Conservation (phyloP, 163 green algal genomes). For the Prototheca cutis region DNA sequence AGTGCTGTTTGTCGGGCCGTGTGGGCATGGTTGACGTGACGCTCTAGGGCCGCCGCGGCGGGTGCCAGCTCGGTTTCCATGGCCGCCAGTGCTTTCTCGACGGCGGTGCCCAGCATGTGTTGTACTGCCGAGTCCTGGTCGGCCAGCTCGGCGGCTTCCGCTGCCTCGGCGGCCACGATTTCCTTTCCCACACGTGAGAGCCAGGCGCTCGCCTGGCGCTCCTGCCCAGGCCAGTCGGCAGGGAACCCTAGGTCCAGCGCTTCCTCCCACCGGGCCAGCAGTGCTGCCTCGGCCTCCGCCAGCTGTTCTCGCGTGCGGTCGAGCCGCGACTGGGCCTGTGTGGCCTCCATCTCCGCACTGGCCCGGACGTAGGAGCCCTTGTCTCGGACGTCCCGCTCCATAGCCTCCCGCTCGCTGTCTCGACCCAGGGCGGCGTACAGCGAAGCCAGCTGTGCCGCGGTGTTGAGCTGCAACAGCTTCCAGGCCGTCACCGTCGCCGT, state of each 20-base stretch:
- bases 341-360: constrained; percentile 12
- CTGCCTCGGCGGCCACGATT: not conserved
- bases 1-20: too few relatives aligned
- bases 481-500: constrained; percentile 39
- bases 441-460: constrained; percentile 17
- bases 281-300: not conserved
- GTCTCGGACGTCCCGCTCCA: not conserved
- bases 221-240: not conserved
- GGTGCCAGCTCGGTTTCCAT: constrained; percentile 11
- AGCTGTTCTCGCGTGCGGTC: constrained; percentile 2
- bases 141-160: constrained; percentile 16
- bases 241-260: not conserved
- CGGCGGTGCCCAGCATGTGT: constrained; percentile 15
- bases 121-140: constrained; percentile 13
- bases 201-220: not conserved
- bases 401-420: constrained; percentile 3
- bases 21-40: not conserved
- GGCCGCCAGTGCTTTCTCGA: constrained; percentile 9
- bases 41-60: constrained; percentile 13
- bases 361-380: constrained; percentile 22
- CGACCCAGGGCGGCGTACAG: constrained; percentile 12
- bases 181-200: constrained; percentile 2
- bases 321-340: constrained; percentile 5
- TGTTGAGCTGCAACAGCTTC: constrained; percentile 42
- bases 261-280: not conserved